Evolutionary conservation across 805 yeast genomes (phyloP), one percentile per base, ranked within the genome.

Genomic region (Ogataea degrootiae): DNA sequence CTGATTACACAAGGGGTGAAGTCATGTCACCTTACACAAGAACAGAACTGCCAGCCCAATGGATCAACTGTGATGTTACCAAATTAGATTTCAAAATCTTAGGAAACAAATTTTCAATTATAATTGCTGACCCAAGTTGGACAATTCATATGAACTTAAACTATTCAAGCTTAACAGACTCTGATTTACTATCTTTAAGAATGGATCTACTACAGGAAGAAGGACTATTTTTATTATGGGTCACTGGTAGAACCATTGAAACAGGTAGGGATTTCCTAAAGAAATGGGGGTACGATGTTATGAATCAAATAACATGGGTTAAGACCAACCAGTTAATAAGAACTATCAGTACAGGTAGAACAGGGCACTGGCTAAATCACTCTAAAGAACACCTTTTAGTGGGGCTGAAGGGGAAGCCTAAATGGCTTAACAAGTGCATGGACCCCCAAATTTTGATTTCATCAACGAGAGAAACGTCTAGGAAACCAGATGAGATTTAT

Each of bases 331-430:
- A 92, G 62, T 68, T 92, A 51, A 80, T 84, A 19, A 72, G 96
- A 50, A 91, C 97, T 0, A 90, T 91, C 39, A 90, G 95, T 50
- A 92, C 98, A 0, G 98, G 98, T 1, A 71, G 97, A 53, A 91
- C 98, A 0, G 98, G 98, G 0, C 98, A 91, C 63, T 91, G 98
- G 98, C 72, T 91, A 45, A 91, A 91, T 61, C 98, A 91, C 66
- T 86, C 96, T 0, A 91, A 91, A 58, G 98, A 91, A 64, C 97
- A 91, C 62, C 70, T 89, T 39, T 66, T 91, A 5, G 86, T 92
- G 8, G 98, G 97, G 33, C 59, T 85, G 23, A 91, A 91, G 59
- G 97, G 97, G 0, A 62, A 78, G 37, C 90, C 95, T 0, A 58
- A 65, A 34, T 88, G 96, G 96, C 58, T 89, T 26, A 78, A 77